A percentile compares a stretch with the other conserved stretches of the same genome.
Conservation (phyloP, 2,329 filamentous ascomycete genomes). For the Diplodia intermedia region DNA sequence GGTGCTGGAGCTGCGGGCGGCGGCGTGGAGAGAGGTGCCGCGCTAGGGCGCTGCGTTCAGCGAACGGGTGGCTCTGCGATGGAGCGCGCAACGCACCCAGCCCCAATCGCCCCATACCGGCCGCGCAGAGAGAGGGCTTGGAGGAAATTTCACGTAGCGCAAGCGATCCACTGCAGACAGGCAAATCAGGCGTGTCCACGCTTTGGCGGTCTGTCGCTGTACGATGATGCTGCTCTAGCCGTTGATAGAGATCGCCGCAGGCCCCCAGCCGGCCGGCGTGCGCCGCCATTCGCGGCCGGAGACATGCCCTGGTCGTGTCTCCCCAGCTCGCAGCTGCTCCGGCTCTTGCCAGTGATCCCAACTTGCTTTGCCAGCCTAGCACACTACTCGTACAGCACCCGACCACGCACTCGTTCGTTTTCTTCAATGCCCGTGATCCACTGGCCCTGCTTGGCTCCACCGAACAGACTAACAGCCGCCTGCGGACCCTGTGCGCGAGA, state of each 20-base stretch:
- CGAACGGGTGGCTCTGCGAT: not conserved
- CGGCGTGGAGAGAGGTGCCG: not conserved
- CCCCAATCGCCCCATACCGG: conserved; percentile 15
- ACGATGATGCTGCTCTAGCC: conserved; percentile 29
- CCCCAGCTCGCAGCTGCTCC: conserved; percentile 23
- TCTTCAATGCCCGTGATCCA: conserved; percentile 33
- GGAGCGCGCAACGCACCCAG: conserved; percentile 1
- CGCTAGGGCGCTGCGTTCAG: conserved; percentile 7
- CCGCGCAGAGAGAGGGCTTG: not conserved
- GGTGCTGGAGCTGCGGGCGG: conserved; percentile 10
- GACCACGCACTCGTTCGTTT: conserved; percentile 29
- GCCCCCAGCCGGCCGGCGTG: conserved; percentile 23
- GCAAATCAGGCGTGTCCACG: conserved; percentile 29
- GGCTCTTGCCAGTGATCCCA: conserved; percentile 25
- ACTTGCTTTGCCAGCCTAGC: conserved; percentile 27
- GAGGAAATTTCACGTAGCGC: conserved; percentile 17
- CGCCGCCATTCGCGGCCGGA: conserved; percentile 28
- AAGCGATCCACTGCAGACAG: conserved; percentile 22
- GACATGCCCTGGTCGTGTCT: conserved; percentile 17
- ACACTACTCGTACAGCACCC: conserved; percentile 30
- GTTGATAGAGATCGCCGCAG: conserved; percentile 27
- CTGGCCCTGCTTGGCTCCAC: conserved; percentile 30
- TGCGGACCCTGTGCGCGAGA: conserved; percentile 32
- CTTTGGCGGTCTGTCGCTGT: conserved; percentile 29
- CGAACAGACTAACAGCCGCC: conserved; percentile 31